Percentiles rank a stretch among this genome's conserved stretches.
Conservation (phyloP, 257 asterid species). For the Scutellaria baicalensis region DNA sequence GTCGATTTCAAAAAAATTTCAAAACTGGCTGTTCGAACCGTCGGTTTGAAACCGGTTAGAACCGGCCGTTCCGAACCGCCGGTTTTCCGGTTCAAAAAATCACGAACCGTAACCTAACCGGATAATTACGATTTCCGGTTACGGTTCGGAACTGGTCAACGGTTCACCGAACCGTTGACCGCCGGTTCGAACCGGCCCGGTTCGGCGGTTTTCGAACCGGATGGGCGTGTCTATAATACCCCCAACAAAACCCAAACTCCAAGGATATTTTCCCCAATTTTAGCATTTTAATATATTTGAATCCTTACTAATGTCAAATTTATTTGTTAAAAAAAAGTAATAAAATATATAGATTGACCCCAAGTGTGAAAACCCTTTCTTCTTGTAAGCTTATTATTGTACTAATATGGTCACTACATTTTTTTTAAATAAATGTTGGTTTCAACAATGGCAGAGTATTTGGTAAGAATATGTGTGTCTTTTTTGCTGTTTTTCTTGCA, state of each 20-base stretch:
- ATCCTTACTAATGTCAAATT: constrained; percentile 11
- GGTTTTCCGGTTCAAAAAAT: too few species aligned
- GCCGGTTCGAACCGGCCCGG: too few species aligned
- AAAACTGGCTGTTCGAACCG: too few species aligned
- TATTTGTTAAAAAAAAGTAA: constrained; percentile 18
- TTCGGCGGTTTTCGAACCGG: too few species aligned
- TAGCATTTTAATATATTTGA: not conserved
- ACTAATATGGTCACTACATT: constrained; percentile 6
- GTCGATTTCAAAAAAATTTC: too few species aligned
- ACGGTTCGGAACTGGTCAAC: too few species aligned
- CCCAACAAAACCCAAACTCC: not conserved
- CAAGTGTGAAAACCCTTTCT: constrained; percentile 31
- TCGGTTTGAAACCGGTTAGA: too few species aligned
- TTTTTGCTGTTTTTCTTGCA: constrained; percentile 22
- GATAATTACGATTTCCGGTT: too few species aligned
- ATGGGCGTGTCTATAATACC: too few species aligned
- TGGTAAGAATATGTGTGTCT: constrained; percentile 29
- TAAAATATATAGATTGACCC: constrained; percentile 5
- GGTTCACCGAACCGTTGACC: too few species aligned
- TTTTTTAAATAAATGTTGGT: constrained; percentile 19
- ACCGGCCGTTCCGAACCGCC: too few species aligned
- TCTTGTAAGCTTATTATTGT: constrained; percentile 47
- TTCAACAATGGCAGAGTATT: constrained; percentile 39
- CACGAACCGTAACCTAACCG: too few species aligned
- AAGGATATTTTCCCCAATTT: not conserved